phyloP scores from a whole-genome alignment of 2,329 filamentous ascomycete species.

The Aspergillus hiratsukae region DNA sequence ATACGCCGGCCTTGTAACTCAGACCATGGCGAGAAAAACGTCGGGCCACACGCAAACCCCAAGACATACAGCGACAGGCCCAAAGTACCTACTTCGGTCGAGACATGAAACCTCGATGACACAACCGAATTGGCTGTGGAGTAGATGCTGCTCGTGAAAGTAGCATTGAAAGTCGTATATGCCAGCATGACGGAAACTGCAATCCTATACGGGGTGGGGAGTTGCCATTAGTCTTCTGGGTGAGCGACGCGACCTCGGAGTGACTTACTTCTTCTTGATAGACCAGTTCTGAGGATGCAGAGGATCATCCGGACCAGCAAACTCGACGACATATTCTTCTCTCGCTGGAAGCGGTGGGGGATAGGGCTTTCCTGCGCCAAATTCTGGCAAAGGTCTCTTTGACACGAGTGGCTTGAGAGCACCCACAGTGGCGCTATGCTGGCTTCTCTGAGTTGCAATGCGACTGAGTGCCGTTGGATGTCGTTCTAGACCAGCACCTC shows the following conservation, averaged over 20 bases:
- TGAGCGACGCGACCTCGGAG: background rate
- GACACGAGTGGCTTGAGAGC: constrained; percentile 26
- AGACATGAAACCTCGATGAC: constrained; percentile 55
- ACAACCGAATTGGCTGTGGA: constrained; percentile 60
- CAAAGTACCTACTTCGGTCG: constrained; percentile 36
- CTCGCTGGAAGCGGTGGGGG: constrained; percentile 52
- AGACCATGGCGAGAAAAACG: constrained; percentile 57
- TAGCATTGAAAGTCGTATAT: constrained; percentile 51
- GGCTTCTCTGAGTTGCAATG: constrained; percentile 38
- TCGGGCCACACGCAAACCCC: constrained; percentile 48
- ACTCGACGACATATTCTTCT: constrained; percentile 63
- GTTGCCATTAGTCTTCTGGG: background rate
- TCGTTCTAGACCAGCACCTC: constrained; percentile 27
- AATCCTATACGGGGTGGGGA: constrained; percentile 12
- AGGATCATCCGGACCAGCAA: constrained; percentile 77
- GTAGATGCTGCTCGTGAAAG: constrained; percentile 63
- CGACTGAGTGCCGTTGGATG: constrained; percentile 38
- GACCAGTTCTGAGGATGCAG: constrained; percentile 87
- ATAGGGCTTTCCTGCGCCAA: constrained; percentile 54
- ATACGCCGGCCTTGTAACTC: constrained; percentile 55
- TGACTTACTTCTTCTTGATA: constrained; percentile 65
- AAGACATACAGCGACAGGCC: constrained; percentile 43
- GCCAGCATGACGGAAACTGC: constrained; percentile 26
- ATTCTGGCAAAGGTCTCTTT: constrained; percentile 35
- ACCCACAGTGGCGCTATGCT: constrained; percentile 42